Evolutionary conservation across 148 eudicot species (phyloP).

Genomic region (Bassia scoparia): DNA sequence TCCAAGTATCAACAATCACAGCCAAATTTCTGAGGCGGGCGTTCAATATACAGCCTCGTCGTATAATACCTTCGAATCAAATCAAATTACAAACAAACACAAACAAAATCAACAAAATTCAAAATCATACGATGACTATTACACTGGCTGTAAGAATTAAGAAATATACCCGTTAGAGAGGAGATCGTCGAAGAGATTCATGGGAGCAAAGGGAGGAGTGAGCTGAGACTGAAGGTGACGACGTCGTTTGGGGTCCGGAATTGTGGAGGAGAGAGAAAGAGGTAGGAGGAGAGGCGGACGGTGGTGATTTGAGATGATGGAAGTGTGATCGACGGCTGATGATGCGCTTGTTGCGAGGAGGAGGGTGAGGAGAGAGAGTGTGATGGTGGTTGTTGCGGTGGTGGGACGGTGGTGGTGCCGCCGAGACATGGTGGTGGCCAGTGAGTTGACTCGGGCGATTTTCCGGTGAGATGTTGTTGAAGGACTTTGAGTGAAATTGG

Average conservation of each 20-base stretch:
- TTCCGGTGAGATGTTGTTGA: too few relatives aligned
- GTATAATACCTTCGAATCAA: slow-evolving; percentile 53
- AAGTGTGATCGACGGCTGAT: slow-evolving; percentile 23
- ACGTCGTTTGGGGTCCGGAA: slow-evolving; percentile 24
- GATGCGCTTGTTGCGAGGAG: background rate
- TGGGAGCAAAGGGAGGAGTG: slow-evolving; percentile 48
- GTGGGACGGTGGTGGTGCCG: slow-evolving; percentile 26
- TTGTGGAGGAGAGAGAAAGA: slow-evolving; percentile 35
- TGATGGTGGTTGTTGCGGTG: background rate
- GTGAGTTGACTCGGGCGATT: slow-evolving; percentile 19
- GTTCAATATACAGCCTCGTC: slow-evolving; percentile 74
- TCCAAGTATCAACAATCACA: slow-evolving; percentile 86
- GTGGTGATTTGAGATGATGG: background rate
- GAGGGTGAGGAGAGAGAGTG: slow-evolving; percentile 16
- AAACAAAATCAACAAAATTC: slow-evolving; percentile 2
- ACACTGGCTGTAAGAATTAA: too few relatives aligned
- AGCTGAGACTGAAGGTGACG: slow-evolving; percentile 49
- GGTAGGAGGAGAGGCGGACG: slow-evolving; percentile 52
- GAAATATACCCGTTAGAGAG: slow-evolving; percentile 57
- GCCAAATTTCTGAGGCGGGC: slow-evolving; percentile 87
- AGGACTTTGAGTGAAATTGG: too few relatives aligned
- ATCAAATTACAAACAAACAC: background rate
- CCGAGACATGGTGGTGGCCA: slow-evolving; percentile 28
- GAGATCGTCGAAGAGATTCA: slow-evolving; percentile 88
- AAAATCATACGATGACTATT: too few relatives aligned